These are phyloP conservation scores for Daldinia grandis DNA, from an alignment of 495 filamentous ascomycete genomes.

Conservation along the genomic window DNA sequence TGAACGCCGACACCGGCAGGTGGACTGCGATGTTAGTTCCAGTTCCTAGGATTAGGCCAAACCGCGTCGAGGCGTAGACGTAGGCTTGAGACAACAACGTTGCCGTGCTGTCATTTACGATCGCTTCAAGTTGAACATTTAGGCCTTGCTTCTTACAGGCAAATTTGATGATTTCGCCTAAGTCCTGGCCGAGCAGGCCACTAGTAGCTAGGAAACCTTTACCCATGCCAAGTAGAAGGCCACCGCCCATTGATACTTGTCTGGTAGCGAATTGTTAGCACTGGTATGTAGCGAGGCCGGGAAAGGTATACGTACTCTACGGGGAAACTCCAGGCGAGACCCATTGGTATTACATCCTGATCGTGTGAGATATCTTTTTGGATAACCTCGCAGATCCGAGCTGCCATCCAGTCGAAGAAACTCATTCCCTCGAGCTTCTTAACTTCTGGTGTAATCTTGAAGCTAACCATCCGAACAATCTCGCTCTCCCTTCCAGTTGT, in stretches of 20 bases:
- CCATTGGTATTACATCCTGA: conserved; percentile 61
- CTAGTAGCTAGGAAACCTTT: conserved; percentile 74
- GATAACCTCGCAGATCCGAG: conserved; percentile 69
- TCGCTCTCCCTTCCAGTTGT: conserved; percentile 48
- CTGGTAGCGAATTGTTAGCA: conserved; percentile 51
- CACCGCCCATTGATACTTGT: conserved; percentile 78
- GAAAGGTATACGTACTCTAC: conserved; percentile 68
- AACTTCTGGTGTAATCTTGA: conserved; percentile 59
- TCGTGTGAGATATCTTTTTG: conserved; percentile 47
- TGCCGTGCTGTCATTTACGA: conserved; percentile 85
- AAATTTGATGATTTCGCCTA: conserved; percentile 61
- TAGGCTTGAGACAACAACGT: conserved; percentile 83
- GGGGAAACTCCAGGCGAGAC: conserved; percentile 88
- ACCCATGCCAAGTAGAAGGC: conserved; percentile 82
- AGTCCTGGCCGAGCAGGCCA: conserved; percentile 59
- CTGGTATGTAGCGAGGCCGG: background rate
- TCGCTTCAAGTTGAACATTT: conserved; percentile 73
- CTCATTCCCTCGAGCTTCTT: conserved; percentile 55
- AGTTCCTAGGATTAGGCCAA: conserved; percentile 65
- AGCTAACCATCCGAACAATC: conserved; percentile 58
- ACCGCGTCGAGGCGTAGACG: conserved; percentile 67
- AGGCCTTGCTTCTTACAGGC: conserved; percentile 55
- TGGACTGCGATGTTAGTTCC: conserved; percentile 64
- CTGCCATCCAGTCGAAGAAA: conserved; percentile 86
- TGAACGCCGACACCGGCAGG: conserved; percentile 62